These are phyloP conservation scores for Epichloe sp. DNA, from an alignment of 2,329 filamentous ascomycete genomes.

Conservation along the genomic window DNA sequence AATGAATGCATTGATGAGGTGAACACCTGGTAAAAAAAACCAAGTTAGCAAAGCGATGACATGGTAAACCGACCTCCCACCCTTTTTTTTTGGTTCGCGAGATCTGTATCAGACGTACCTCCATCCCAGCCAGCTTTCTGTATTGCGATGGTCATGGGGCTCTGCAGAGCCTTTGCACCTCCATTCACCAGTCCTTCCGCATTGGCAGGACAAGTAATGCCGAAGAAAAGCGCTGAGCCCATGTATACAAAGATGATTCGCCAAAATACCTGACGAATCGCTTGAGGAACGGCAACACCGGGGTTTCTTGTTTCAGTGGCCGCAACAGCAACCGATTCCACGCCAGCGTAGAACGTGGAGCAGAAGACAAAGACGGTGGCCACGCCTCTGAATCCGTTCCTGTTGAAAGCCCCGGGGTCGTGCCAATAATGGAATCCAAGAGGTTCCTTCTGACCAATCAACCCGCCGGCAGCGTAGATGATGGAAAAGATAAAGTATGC, in stretches of 20 bases:
- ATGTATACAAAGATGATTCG: conserved; percentile 52
- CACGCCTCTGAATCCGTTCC: conserved; percentile 52
- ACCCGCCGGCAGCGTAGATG: conserved; percentile 55
- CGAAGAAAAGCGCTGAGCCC: conserved; percentile 61
- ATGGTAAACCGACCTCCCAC: not conserved
- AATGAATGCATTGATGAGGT: conserved; percentile 69
- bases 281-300: conserved; percentile 39
- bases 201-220: conserved; percentile 59
- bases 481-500: conserved; percentile 66
- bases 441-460: conserved; percentile 40
- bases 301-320: conserved; percentile 49
- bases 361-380: conserved; percentile 57
- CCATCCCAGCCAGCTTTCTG: conserved; percentile 61
- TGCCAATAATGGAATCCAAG: conserved; percentile 63
- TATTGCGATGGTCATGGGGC: conserved; percentile 61
- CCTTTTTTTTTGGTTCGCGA: not conserved
- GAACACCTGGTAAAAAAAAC: conserved; percentile 29
- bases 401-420: conserved; percentile 53
- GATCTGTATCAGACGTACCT: conserved; percentile 23
- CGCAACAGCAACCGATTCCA: conserved; percentile 49
- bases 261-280: conserved; percentile 48
- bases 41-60: conserved; percentile 1
- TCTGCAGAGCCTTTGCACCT: conserved; percentile 50
- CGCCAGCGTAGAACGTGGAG: conserved; percentile 58
- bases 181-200: conserved; percentile 49